phyloP scores from a whole-genome alignment of 352 stramenopile genomes.

The Elongisporangium prolatum region DNA sequence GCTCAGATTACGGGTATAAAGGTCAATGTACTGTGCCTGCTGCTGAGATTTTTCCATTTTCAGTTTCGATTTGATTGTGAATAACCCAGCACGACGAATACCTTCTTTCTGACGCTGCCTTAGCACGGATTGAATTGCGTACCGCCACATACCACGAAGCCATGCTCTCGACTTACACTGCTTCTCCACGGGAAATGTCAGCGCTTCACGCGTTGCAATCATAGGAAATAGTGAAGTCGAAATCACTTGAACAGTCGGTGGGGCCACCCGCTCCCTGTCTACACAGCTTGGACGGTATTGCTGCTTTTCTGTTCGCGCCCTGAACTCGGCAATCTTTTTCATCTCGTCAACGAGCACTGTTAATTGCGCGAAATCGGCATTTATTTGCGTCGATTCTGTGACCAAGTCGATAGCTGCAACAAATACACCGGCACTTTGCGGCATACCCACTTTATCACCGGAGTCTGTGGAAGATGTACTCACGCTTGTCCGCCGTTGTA shows the following conservation, averaged over 20 bases:
- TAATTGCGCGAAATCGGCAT: constrained; percentile 56
- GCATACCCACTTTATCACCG: not conserved
- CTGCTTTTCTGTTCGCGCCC: constrained; percentile 21
- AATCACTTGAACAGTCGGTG: constrained; percentile 28
- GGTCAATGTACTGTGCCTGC: constrained; percentile 38
- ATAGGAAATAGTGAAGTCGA: constrained; percentile 32
- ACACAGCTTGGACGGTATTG: constrained; percentile 47
- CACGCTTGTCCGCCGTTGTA: constrained; percentile 13
- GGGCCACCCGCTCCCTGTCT: constrained; percentile 31
- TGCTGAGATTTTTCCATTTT: constrained; percentile 11
- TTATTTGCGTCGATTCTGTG: constrained; percentile 49
- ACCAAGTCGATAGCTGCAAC: constrained; percentile 49
- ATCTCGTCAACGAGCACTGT: constrained; percentile 38
- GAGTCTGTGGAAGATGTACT: not conserved
- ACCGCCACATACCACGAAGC: constrained; percentile 70
- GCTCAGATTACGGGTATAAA: constrained; percentile 55
- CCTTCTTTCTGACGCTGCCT: constrained; percentile 17
- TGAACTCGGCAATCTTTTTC: constrained; percentile 29
- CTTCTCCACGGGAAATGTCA: constrained; percentile 16
- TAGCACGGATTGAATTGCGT: constrained; percentile 45
- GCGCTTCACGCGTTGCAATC: constrained; percentile 4
- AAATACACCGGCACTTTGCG: not conserved
- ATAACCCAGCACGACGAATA: constrained; percentile 13
- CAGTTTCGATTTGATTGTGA: constrained; percentile 5
- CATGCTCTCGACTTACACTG: constrained; percentile 33